Conservation (phyloP, 768 basidiomycete genomes). For the Leucogyrophana mollusca region DNA sequence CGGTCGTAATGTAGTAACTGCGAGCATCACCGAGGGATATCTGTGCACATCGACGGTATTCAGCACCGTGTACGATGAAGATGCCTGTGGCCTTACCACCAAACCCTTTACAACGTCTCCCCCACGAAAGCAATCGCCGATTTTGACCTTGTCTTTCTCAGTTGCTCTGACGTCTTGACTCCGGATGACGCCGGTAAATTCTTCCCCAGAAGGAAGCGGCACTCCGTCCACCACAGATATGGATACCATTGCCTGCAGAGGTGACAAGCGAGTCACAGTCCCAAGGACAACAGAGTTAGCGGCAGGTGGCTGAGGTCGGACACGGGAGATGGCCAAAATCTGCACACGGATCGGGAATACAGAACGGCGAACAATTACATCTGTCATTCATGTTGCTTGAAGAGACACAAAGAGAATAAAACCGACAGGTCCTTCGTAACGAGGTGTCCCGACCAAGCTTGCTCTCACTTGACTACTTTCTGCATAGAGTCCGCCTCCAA, state of each 20-base stretch:
- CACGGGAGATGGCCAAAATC: conserved; percentile 62
- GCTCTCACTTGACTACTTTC: conserved; percentile 66
- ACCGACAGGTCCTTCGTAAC: conserved; percentile 67
- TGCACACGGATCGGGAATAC: conserved; percentile 23
- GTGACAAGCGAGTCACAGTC: conserved; percentile 78
- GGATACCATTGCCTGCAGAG: conserved; percentile 77
- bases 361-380: not conserved
- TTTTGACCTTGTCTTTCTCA: conserved; percentile 87
- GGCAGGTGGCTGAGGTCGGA: conserved; percentile 71
- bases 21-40: conserved; percentile 90
- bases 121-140: conserved; percentile 87
- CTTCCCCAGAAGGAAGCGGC: conserved; percentile 79
- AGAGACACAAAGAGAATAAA: conserved; percentile 21
- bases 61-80: conserved; percentile 8
- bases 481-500: conserved; percentile 67
- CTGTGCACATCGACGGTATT: conserved; percentile 38
- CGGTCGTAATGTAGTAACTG: conserved; percentile 91
- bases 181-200: conserved; percentile 87
- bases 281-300: conserved; percentile 81
- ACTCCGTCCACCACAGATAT: conserved; percentile 87
- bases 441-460: conserved; percentile 66
- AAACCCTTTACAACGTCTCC: conserved; percentile 87
- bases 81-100: conserved; percentile 58
- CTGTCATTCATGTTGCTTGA: conserved; percentile 17
- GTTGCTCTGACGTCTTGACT: conserved; percentile 87